Evolutionary conservation across 805 yeast genomes (phyloP), one percentile per base, ranked within the genome.

Genomic region (Ogataea haglerorum): DNA sequence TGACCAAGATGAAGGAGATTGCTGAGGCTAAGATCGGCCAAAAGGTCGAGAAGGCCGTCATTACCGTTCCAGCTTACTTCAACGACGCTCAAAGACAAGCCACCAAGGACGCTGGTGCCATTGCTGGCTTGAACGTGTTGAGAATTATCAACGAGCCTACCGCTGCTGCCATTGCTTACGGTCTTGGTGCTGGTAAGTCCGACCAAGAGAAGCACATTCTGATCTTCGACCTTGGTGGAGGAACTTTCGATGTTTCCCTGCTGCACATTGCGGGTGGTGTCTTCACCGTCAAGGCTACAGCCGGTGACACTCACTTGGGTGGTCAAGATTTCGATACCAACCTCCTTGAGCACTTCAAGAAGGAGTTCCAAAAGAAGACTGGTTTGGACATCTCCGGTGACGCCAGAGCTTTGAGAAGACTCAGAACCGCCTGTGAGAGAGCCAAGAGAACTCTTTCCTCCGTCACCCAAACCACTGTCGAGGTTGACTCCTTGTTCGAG

Each of bases 401-500:
- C 82, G 96, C 89, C 77, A 87, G 98, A 79, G 95, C 98, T 51
- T 77, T 91, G 67, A 87, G 98, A 80, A 88, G 97, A 82, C 80
- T 90, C 70, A 85, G 97, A 81, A 90, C 97, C 56, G 96, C 97
- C 59, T 89, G 96, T 76, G 98, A 90, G 79, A 85, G 98, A 73
- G 98, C 98, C 53, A 90, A 90, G 95, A 88, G 98, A 80, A 88
- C 97, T 50, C 79, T 90, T 62, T 91, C 97, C 30, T 89, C 96
- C 25, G 85, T 95, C 46, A 88, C 96, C 52, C 96, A 89, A 75
- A 87, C 96, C 53, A 82, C 96, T 28, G 78, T 90, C 54, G 97
- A 90, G 76, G 87, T 90, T 63, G 97, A 90, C 72, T 90, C 97
- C 35, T 73, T 90, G 58, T 88, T 66, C 72, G 96, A 89, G 74